Evolutionary conservation across 2,329 filamentous ascomycete genomes (phyloP).

Genomic region (Monosporascus ibericus): DNA sequence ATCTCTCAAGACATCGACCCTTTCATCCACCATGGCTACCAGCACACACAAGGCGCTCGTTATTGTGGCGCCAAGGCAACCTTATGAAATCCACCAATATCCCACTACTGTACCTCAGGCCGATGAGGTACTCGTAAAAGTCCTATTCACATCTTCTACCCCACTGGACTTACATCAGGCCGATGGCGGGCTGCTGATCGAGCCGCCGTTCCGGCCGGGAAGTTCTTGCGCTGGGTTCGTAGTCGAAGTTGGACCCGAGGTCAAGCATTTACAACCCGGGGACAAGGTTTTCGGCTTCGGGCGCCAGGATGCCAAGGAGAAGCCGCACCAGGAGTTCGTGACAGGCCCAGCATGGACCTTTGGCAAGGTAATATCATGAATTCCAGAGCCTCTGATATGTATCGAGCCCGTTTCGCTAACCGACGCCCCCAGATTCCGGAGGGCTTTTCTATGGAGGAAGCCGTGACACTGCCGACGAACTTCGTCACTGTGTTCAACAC

Average conservation of each 20-base stretch:
- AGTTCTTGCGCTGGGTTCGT: constrained; percentile 47
- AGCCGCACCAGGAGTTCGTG: constrained; percentile 49
- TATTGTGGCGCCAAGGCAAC: constrained; percentile 17
- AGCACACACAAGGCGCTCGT: constrained; percentile 21
- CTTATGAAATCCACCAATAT: constrained; percentile 19
- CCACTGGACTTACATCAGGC: constrained; percentile 57
- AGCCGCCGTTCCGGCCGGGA: constrained; percentile 43
- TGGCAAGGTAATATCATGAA: constrained; percentile 26
- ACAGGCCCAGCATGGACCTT: constrained; percentile 45
- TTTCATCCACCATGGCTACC: constrained; percentile 7
- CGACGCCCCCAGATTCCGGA: constrained; percentile 15
- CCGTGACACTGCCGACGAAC: constrained; percentile 47
- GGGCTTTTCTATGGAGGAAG: constrained; percentile 16
- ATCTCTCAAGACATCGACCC: neutral
- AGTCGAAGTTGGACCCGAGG: constrained; percentile 40
- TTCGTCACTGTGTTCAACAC: constrained; percentile 55
- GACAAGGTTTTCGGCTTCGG: constrained; percentile 53
- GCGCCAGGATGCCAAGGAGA: constrained; percentile 39
- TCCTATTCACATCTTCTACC: constrained; percentile 54
- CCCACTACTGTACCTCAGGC: constrained; percentile 25
- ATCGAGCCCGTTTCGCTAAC: neutral
- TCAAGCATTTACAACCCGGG: constrained; percentile 40
- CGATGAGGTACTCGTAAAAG: constrained; percentile 47
- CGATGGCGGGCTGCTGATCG: constrained; percentile 51
- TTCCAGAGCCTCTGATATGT: neutral